A percentile compares a stretch with the other conserved stretches of the same genome.
These are phyloP conservation scores for Artemisia argyi DNA, from an alignment of 129 eudicot species.

Conservation along the genomic window DNA sequence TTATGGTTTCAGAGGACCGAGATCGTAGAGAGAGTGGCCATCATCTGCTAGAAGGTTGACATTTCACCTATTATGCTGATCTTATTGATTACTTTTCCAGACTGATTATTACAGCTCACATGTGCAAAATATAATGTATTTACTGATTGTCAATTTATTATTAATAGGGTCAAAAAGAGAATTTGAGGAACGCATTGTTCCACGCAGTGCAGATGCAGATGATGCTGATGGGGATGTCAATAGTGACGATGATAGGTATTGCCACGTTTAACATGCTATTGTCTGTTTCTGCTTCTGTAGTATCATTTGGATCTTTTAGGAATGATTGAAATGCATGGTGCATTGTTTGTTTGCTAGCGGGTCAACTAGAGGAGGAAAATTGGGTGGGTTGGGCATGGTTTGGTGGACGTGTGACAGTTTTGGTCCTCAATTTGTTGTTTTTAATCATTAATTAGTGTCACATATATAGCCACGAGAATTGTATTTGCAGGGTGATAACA, in stretches of 20 bases:
- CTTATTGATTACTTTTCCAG: neutral
- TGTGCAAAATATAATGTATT: neutral
- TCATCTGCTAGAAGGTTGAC: conserved; percentile 83
- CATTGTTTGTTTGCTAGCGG: conserved; percentile 10
- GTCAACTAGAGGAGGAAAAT: conserved; percentile 3
- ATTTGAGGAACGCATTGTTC: conserved; percentile 77
- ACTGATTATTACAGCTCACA: neutral
- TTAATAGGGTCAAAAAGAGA: conserved; percentile 82
- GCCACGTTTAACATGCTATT: neutral
- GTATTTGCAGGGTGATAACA: neutral
- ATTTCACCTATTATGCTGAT: conserved; percentile 9
- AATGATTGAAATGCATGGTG: neutral
- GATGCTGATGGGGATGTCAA: conserved; percentile 79
- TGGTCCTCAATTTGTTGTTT: neutral
- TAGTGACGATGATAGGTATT: conserved; percentile 82
- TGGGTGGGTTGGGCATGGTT: neutral
- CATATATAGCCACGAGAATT: no score
- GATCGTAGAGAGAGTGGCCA: conserved; percentile 85
- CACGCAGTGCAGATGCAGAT: conserved; percentile 92
- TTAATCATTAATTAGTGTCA: neutral
- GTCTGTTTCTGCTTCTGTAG: neutral
- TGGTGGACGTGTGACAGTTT: neutral
- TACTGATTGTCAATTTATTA: neutral
- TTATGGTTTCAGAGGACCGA: conserved; percentile 70
- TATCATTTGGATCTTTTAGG: neutral